Evolutionary conservation across 345 rosid genomes (phyloP), one percentile per base, ranked within the genome.

Genomic region (Camelina laxa): DNA sequence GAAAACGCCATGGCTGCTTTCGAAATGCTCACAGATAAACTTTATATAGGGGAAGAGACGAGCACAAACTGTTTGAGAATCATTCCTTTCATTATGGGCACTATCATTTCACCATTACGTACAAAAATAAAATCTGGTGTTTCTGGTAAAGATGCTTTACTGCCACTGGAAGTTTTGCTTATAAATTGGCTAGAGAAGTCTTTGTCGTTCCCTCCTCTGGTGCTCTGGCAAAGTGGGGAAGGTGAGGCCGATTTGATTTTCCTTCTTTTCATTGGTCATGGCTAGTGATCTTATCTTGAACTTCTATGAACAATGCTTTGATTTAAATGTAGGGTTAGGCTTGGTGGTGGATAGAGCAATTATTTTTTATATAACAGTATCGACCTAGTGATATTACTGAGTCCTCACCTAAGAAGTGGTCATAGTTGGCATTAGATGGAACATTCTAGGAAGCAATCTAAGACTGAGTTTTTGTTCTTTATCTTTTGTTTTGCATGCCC

Each of bases 201-300:
- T 68, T 74, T 90, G 51, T 80, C 73, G 53, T 90, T 90, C 70
- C 97, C 98, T 38, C 92, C 98, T 76, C 69, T 94, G 71, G 76
- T 75, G 70, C 68, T 74, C 50, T 86, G 90, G 93, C 80, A 84
- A 76, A 39, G 71, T 59, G 93, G 82, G 48, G 76, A 84, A 84
- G 96, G 98, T 90, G 80, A 74, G 56, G 8, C 57, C 13, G 7
- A 11, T 62, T 48, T n/a, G 42, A 17, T 38, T 48, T 56, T 35
- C 39, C 39, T 9, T 41, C n/a, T 33, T 62, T 39, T 35, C 42
- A 58, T 11, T 65, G 44, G 20, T 69, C 38, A 49, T 38, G 51
- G 50, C 62, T 74, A 51, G 67, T 50, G 35, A 63, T 61, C 41
- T 58, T 60, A 56, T 60, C 35, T 45, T 59, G 63, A 39, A 35